phyloP scores from a whole-genome alignment of 208 protist genomes.

The Endotrypanum monterogeii region DNA sequence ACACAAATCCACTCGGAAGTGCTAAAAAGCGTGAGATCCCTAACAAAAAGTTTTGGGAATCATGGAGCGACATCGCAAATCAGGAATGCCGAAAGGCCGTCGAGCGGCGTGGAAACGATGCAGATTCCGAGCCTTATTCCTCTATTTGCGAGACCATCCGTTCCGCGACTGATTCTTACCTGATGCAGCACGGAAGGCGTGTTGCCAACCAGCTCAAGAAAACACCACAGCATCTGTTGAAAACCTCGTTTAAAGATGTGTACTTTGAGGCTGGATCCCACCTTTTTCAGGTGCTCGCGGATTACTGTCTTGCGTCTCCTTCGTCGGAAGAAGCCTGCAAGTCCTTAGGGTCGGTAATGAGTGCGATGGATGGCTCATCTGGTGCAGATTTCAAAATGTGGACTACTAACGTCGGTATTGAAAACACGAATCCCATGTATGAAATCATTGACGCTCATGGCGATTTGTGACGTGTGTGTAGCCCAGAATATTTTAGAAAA shows the following conservation, averaged over 20 bases:
- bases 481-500: background rate
- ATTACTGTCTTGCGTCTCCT: slow-evolving; percentile 72
- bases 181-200: slow-evolving; percentile 83
- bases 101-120: slow-evolving; percentile 45
- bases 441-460: slow-evolving; percentile 68
- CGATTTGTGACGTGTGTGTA: slow-evolving; percentile 53
- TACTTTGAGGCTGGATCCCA: slow-evolving; percentile 79
- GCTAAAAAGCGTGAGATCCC: slow-evolving; percentile 66
- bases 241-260: slow-evolving; percentile 84
- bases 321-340: slow-evolving; percentile 48
- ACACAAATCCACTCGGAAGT: slow-evolving; percentile 56
- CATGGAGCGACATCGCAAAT: slow-evolving; percentile 64
- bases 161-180: slow-evolving; percentile 62
- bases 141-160: slow-evolving; percentile 59
- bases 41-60: slow-evolving; percentile 74
- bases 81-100: slow-evolving; percentile 53
- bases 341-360: slow-evolving; percentile 52
- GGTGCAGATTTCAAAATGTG: slow-evolving; percentile 64
- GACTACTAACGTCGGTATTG: slow-evolving; percentile 90
- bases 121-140: slow-evolving; percentile 35
- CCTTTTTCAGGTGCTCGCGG: slow-evolving; percentile 54
- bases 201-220: slow-evolving; percentile 80
- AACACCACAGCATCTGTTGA: slow-evolving; percentile 58
- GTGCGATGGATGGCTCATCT: slow-evolving; percentile 40
- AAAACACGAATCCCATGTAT: slow-evolving; percentile 93